phyloP scores from a whole-genome alignment of 2,329 filamentous ascomycete species.

The Epichloe bromicola region DNA sequence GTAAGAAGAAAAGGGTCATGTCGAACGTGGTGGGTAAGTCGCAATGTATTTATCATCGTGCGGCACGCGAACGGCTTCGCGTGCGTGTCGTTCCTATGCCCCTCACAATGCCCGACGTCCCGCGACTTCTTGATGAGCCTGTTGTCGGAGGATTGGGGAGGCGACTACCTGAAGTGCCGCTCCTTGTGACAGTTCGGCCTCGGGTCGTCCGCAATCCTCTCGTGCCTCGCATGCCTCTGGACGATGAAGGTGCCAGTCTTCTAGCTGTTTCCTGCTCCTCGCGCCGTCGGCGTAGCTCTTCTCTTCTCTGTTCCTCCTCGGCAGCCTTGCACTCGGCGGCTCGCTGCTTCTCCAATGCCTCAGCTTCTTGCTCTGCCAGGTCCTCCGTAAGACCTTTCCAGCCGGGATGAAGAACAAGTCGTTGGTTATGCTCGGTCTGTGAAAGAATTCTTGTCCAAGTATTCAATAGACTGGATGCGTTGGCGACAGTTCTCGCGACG shows the following conservation, averaged over 20 bases:
- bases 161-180: constrained; percentile 15
- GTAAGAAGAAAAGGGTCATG: not conserved
- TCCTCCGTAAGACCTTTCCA: constrained; percentile 89
- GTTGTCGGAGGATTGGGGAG: constrained; percentile 15
- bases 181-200: constrained; percentile 15
- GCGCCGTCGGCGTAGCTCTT: constrained; percentile 51
- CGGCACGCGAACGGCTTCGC: constrained; percentile 21
- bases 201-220: constrained; percentile 19
- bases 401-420: constrained; percentile 71
- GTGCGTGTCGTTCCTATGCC: constrained; percentile 18
- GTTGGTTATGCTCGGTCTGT: constrained; percentile 94
- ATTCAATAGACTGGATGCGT: constrained; percentile 78
- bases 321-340: constrained; percentile 63
- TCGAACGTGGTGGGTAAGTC: not conserved
- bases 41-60: constrained; percentile 11
- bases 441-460: constrained; percentile 94
- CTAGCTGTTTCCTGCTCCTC: constrained; percentile 45
- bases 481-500: constrained; percentile 72
- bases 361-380: constrained; percentile 72
- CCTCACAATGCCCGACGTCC: constrained; percentile 22
- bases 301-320: constrained; percentile 67
- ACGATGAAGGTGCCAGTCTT: constrained; percentile 15
- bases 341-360: constrained; percentile 59
- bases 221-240: constrained; percentile 17
- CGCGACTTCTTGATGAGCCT: constrained; percentile 18